phyloP scores from a whole-genome alignment of 345 rosid species.

The Raphanus sativus region DNA sequence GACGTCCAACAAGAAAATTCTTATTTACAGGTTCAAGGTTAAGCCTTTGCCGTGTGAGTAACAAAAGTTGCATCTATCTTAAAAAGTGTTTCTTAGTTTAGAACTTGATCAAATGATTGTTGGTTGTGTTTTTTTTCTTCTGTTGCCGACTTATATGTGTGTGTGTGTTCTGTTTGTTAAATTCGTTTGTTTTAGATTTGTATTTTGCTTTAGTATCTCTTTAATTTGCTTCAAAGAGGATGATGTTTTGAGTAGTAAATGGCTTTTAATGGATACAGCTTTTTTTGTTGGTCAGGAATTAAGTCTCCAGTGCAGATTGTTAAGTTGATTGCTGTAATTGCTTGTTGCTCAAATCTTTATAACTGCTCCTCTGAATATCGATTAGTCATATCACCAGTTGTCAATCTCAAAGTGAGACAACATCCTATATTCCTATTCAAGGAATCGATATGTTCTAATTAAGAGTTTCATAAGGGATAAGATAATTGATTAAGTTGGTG shows the following conservation, averaged over 20 bases:
- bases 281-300: neutral
- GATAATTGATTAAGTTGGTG: no score
- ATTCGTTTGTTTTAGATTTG: conserved; percentile 18
- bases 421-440: no score
- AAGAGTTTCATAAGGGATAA: no score
- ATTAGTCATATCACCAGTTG: neutral
- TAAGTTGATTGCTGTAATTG: neutral
- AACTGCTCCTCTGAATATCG: neutral
- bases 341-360: neutral
- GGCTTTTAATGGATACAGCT: neutral
- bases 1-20: conserved; percentile 33
- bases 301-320: neutral
- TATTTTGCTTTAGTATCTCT: neutral
- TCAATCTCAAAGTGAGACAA: no score
- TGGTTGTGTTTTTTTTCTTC: neutral
- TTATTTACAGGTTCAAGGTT: conserved; percentile 38
- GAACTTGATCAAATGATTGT: conserved; percentile 20
- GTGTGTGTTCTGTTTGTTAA: conserved; percentile 23
- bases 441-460: no score
- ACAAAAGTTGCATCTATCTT: neutral
- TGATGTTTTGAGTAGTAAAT: neutral
- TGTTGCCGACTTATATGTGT: conserved; percentile 16
- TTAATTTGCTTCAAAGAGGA: neutral
- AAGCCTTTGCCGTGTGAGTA: conserved; percentile 25
- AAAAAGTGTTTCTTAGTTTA: conserved; percentile 18